Evolutionary conservation across 768 basidiomycete genomes (phyloP).

Genomic region (Pisolithus tinctorius): DNA sequence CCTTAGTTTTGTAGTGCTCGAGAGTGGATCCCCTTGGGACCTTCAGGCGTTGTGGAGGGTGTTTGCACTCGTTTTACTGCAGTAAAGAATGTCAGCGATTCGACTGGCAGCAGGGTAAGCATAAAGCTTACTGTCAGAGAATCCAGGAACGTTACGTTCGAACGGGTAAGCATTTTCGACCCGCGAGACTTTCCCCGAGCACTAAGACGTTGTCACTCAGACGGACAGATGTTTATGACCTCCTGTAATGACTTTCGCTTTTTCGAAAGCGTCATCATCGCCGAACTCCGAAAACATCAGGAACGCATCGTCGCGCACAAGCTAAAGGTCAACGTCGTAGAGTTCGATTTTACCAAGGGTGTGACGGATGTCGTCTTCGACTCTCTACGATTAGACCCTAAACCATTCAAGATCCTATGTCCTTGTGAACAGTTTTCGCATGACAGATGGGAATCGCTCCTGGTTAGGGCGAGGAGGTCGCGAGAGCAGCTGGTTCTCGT

Average conservation of each 20-base stretch:
- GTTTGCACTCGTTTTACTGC: constrained; percentile 25
- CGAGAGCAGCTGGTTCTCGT: constrained; percentile 15
- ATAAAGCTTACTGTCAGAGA: constrained; percentile 19
- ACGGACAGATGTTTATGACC: constrained; percentile 18
- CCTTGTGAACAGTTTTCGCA: constrained; percentile 17
- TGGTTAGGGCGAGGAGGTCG: constrained; percentile 10
- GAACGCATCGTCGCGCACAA: constrained; percentile 5
- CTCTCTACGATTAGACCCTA: constrained; percentile 12
- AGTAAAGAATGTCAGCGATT: constrained; percentile 19
- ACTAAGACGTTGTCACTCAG: background rate
- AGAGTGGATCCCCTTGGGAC: constrained; percentile 10
- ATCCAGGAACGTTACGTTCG: constrained; percentile 15
- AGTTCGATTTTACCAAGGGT: constrained; percentile 17
- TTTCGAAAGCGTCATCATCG: constrained; percentile 19
- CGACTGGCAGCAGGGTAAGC: constrained; percentile 22
- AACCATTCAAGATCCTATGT: constrained; percentile 21
- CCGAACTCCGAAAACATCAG: constrained; percentile 18
- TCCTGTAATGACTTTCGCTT: constrained; percentile 21
- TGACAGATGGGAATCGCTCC: constrained; percentile 19
- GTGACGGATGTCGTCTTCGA: constrained; percentile 13
- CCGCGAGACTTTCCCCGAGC: background rate
- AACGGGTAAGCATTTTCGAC: constrained; percentile 8
- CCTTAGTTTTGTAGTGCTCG: constrained; percentile 13
- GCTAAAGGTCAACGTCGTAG: constrained; percentile 18
- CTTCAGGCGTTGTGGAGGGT: constrained; percentile 22